Evolutionary conservation across 176 grass and related monocot species (phyloP).

Genomic region (Ampelocalamus luodianensis): DNA sequence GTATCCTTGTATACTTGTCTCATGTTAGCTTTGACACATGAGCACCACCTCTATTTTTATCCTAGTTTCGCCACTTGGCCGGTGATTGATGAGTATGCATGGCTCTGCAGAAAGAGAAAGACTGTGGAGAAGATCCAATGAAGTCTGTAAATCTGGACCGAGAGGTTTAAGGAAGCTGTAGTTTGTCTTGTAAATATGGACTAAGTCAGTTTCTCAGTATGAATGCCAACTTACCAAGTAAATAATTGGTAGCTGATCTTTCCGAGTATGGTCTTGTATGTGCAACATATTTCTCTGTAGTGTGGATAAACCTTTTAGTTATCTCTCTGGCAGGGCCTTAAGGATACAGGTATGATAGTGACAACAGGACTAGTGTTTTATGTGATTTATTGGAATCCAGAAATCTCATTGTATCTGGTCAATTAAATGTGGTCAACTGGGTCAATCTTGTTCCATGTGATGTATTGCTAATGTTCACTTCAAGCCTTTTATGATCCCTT

Average conservation of each 20-base stretch:
- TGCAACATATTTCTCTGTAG: background rate
- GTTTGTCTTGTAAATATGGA: background rate
- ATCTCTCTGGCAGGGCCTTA: background rate
- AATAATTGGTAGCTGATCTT: background rate
- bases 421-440: background rate
- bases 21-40: too few relatives aligned
- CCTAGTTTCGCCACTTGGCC: too few relatives aligned
- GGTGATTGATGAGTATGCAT: background rate
- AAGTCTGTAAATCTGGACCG: background rate
- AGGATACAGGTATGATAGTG: background rate
- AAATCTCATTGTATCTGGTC: conserved; percentile 3
- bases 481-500: conserved; percentile 3
- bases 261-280: background rate
- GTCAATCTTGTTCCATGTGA: background rate
- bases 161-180: background rate
- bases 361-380: background rate
- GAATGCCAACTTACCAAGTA: conserved; percentile 32
- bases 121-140: background rate
- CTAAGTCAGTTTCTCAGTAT: conserved; percentile 22
- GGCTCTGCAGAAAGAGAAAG: background rate
- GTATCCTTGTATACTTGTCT: too few relatives aligned
- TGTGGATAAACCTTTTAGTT: background rate
- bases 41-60: too few relatives aligned
- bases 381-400: background rate
- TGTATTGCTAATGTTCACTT: conserved; percentile 9